A percentile compares a stretch with the other conserved stretches of the same genome.
Conservation (phyloP, 495 filamentous ascomycete species). For the Jackrogersella minutella region DNA sequence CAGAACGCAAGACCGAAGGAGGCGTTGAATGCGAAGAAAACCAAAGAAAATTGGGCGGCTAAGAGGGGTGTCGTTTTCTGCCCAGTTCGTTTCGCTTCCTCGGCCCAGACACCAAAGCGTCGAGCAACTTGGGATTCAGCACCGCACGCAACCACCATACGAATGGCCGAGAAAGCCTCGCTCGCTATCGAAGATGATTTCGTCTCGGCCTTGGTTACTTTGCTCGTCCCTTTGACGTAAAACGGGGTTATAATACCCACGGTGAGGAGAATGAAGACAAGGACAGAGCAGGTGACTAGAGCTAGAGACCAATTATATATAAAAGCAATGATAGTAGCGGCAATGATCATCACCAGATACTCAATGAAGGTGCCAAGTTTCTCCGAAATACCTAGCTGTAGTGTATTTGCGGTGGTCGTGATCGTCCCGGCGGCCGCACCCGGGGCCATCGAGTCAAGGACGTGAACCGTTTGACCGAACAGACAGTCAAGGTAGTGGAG, state of each 20-base stretch:
- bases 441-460: slow-evolving; percentile 65
- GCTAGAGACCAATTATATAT: slow-evolving; percentile 65
- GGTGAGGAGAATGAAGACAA: slow-evolving; percentile 64
- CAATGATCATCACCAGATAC: slow-evolving; percentile 50
- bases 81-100: slow-evolving; percentile 62
- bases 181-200: slow-evolving; percentile 67
- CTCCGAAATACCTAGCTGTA: slow-evolving; percentile 68
- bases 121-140: slow-evolving; percentile 62
- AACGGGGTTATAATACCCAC: slow-evolving; percentile 65
- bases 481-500: slow-evolving; percentile 61
- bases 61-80: slow-evolving; percentile 57
- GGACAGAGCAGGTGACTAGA: slow-evolving; percentile 62
- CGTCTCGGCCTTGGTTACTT: slow-evolving; percentile 49
- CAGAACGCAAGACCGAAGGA: slow-evolving; percentile 60
- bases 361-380: slow-evolving; percentile 58
- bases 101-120: slow-evolving; percentile 64
- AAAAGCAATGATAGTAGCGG: slow-evolving; percentile 61
- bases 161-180: slow-evolving; percentile 62
- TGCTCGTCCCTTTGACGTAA: slow-evolving; percentile 62
- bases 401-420: slow-evolving; percentile 63
- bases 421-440: slow-evolving; percentile 65
- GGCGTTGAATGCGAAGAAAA: slow-evolving; percentile 55
- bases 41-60: slow-evolving; percentile 43
- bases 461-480: slow-evolving; percentile 63
- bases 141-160: slow-evolving; percentile 71